These are phyloP conservation scores for Ophiostoma himal-ulmi DNA, from an alignment of 2,329 filamentous ascomycete genomes.

Conservation along the genomic window DNA sequence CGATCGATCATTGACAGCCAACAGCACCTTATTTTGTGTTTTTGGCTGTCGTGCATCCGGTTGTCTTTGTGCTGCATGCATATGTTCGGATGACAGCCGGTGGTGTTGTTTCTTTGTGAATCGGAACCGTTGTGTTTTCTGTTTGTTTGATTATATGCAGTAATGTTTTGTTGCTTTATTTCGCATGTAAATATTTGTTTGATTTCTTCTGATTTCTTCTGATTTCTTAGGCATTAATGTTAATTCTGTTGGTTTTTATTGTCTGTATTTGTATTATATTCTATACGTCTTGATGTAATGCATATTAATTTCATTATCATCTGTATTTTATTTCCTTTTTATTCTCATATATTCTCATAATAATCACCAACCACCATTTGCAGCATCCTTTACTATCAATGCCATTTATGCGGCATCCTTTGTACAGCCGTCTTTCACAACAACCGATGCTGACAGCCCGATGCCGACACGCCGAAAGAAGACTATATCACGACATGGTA, in stretches of 20 bases:
- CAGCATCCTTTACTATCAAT: neutral
- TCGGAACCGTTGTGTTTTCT: neutral
- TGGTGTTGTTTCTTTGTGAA: neutral
- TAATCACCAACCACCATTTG: neutral
- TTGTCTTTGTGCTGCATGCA: conserved; percentile 1
- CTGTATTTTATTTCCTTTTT: neutral
- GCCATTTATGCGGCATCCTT: neutral
- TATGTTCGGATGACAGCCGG: neutral
- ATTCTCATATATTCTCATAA: neutral
- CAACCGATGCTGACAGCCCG: neutral
- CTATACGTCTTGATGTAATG: too few species aligned
- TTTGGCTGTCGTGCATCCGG: neutral
- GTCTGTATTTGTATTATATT: too few species aligned
- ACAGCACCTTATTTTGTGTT: neutral
- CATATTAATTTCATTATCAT: neutral
- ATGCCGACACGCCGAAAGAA: neutral
- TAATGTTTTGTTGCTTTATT: neutral
- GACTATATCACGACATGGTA: neutral
- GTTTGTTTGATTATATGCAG: neutral
- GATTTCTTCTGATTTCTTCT: neutral
- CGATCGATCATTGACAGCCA: neutral
- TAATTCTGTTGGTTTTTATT: too few species aligned
- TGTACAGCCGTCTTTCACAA: neutral
- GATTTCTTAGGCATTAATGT: too few species aligned
- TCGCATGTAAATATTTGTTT: neutral